Evolutionary conservation across 345 rosid species (phyloP), one percentile per base, ranked within the genome.

Genomic region (Eucalyptus urophylla): DNA sequence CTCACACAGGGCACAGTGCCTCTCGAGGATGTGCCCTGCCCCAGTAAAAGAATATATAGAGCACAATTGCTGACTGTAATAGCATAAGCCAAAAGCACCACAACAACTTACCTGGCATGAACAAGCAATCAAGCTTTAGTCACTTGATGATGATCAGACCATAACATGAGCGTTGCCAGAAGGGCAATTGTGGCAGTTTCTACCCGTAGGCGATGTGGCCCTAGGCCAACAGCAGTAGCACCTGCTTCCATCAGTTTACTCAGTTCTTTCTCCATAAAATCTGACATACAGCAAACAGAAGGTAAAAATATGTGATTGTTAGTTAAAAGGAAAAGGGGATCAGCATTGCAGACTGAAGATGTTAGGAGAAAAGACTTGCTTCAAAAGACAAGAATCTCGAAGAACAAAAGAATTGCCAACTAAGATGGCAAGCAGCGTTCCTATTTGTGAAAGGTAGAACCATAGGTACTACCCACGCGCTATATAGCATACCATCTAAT

Each of bases 101-200:
- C 1, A 14, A 3, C 24, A 25, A 47, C 53, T 56, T 80, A 45
- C 12, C 4, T 17, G 76, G 22, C 45, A 25, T 88, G 21, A 49
- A 44, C 40, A 40, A 31, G 53, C 86, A 89, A 44, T 86, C 86
- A 89, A 89, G 33, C 37, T 85, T 91, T 87, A 87, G 69, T n/a
- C 51, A 86, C 33, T 87, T 94, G 92, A 90, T 91, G 94, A 88
- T 96, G 91, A 87, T 96, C 96, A 6, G 99, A 96, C 98, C 97
- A 97, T 92, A 96, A 89, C 95, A 95, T 96, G 87, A 97, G 91
- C 50, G 96, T 95, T 58, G 98, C 95, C 86, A 97, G 88, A 91
- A 97, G 96, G 86, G 97, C 96, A 87, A 96, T 90, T 87, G 98
- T 95, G 72, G 99, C 99, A 44, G 99, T 97, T 95, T 97, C 99